phyloP scores from a whole-genome alignment of 2,329 filamentous ascomycete species.

The Trichoderma cornu-damae region DNA sequence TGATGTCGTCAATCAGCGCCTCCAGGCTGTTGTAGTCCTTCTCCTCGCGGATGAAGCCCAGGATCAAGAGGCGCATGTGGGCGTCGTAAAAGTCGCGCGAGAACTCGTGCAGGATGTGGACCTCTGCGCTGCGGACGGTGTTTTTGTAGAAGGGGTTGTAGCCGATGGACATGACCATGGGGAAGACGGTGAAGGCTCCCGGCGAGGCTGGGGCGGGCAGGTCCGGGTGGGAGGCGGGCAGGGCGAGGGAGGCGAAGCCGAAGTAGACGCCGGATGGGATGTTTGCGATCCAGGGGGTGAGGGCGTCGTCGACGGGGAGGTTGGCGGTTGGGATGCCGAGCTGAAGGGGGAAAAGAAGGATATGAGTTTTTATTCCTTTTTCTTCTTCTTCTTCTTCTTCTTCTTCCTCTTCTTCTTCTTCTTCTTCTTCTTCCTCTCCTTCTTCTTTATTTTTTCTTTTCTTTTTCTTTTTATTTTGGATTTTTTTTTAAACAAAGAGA shows the following conservation, averaged over 20 bases:
- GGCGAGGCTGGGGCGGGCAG: constrained; percentile 20
- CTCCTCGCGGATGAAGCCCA: constrained; percentile 86
- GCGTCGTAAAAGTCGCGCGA: constrained; percentile 76
- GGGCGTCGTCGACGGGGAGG: constrained; percentile 64
- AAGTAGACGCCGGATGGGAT: constrained; percentile 84
- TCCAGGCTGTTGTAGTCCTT: constrained; percentile 82
- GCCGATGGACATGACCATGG: constrained; percentile 90
- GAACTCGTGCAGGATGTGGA: constrained; percentile 80
- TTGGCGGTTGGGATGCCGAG: constrained; percentile 97
- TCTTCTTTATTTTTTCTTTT: no score
- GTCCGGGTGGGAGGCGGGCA: constrained; percentile 47
- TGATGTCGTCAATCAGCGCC: constrained; percentile 81
- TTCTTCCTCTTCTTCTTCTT: no score
- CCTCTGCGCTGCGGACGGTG: constrained; percentile 77
- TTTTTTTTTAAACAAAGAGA: no score
- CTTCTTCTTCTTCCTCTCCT: no score
- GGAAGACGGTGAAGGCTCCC: constrained; percentile 51
- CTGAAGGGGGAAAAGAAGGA: constrained; percentile 37
- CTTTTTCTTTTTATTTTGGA: no score
- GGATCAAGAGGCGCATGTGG: constrained; percentile 70
- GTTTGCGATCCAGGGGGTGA: constrained; percentile 55
- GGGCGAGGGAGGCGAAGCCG: constrained; percentile 74
- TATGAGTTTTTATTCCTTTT: not conserved
- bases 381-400: no score
- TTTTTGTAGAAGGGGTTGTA: constrained; percentile 99